Evolutionary conservation across 2,329 filamentous ascomycete genomes (phyloP), one percentile per base, ranked within the genome.

Genomic region (Penicillium sp.): DNA sequence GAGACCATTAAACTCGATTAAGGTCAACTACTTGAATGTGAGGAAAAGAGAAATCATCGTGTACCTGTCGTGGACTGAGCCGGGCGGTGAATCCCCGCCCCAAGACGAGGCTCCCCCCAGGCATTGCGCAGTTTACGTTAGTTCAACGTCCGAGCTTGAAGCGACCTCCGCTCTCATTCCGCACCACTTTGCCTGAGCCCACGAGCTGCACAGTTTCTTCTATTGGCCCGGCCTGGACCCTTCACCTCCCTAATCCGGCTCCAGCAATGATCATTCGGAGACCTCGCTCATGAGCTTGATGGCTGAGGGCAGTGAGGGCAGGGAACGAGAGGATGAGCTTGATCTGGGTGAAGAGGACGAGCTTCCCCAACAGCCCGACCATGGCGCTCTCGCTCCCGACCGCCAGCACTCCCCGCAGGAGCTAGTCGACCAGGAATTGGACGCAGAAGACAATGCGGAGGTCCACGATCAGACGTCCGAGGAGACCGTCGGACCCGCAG

Each of bases 271-370:
- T 72, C 69, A 72, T 73, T 72, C 69, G 65, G 66, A 67, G 64
- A 69, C 69, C 67, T 73, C 72, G 79, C 81, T 77, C 77, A 89
- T 89, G 86, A 88, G 83, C 83, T 84, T 81, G 77, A 82, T 78
- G 78, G 79, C 78, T 73, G 79, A 79, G 77, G 81, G 81, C 77
- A 81, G 75, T 73, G 78, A 83, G 70, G 79, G 79, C 73, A 81
- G 81, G 76, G 81, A 76, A 75, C 76, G 76, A 70, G 79, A 84
- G 68, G 77, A 81, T 66, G 74, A 80, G 69, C 73, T 74, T 61
- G 72, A 72, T 63, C 65, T 72, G 59, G 74, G 71, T 46, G 70
- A 74, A 54, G 69, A 74, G 57, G 67, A 71, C 53, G 63, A 71
- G 50, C 61, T 71, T 64, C 51, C 62, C 57, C 51, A 55, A 53